These are phyloP conservation scores for Cercospora beticola DNA, from an alignment of 2,329 filamentous ascomycete species.

Conservation along the genomic window DNA sequence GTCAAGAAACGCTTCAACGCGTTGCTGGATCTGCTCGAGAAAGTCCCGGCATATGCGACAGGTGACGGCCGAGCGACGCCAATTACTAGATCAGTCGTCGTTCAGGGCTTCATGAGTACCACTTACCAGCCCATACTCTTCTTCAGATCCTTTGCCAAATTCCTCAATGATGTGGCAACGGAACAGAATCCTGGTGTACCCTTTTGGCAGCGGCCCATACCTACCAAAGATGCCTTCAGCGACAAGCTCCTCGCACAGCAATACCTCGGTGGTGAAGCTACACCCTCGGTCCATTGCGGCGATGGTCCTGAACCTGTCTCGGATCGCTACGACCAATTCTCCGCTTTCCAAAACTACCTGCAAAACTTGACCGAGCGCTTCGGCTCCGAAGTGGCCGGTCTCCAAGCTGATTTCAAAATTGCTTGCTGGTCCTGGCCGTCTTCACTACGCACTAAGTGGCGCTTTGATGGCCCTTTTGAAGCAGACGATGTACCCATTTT, in stretches of 20 bases:
- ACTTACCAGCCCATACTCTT: conserved; percentile 26
- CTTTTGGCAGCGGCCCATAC: conserved; percentile 25
- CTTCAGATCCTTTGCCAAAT: conserved; percentile 25
- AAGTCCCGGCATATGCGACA: conserved; percentile 20
- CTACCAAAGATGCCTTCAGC: conserved; percentile 22
- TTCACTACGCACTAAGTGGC: conserved; percentile 26
- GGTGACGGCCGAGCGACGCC: conserved; percentile 22
- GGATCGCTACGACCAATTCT: conserved; percentile 8
- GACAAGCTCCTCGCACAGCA: conserved; percentile 22
- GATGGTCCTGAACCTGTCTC: conserved; percentile 22
- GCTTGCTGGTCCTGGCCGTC: conserved; percentile 27
- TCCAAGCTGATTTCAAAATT: conserved; percentile 28
- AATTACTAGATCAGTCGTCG: conserved; percentile 21
- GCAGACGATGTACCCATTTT: conserved; percentile 19
- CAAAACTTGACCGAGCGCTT: conserved; percentile 21
- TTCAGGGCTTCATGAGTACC: conserved; percentile 24
- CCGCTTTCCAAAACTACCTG: conserved; percentile 20
- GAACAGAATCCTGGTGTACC: conserved; percentile 20
- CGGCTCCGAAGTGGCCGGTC: conserved; percentile 18
- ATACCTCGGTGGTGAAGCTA: conserved; percentile 25
- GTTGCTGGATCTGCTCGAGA: conserved; percentile 18
- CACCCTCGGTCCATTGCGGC: conserved; percentile 22
- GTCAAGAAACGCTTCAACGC: conserved; percentile 20
- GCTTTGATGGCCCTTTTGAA: conserved; percentile 24
- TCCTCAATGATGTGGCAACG: conserved; percentile 17